A percentile compares a stretch with the other conserved stretches of the same genome.
Conservation (phyloP, 352 stramenopile genomes). For the Elongisporangium prolatum region DNA sequence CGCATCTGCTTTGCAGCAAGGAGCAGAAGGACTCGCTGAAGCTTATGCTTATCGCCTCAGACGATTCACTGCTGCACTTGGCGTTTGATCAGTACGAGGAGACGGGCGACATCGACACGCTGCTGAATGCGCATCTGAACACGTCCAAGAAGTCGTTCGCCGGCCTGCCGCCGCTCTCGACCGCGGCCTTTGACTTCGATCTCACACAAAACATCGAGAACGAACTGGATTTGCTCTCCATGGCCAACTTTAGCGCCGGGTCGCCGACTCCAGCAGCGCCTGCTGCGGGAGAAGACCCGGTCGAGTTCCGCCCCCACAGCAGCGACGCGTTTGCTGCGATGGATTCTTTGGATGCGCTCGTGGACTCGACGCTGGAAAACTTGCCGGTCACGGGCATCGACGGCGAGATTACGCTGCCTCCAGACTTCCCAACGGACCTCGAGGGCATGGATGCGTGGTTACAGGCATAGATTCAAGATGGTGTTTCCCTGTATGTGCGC, state of each 20-base stretch:
- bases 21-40: constrained; percentile 82
- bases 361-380: constrained; percentile 44
- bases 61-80: constrained; percentile 63
- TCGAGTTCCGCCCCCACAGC: constrained; percentile 16
- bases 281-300: constrained; percentile 1
- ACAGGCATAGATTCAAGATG: constrained; percentile 46
- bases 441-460: constrained; percentile 80
- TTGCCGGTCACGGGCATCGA: constrained; percentile 72
- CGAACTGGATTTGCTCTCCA: constrained; percentile 71
- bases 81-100: constrained; percentile 80
- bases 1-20: constrained; percentile 22
- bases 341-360: constrained; percentile 48
- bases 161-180: constrained; percentile 52
- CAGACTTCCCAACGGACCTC: constrained; percentile 59
- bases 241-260: constrained; percentile 44
- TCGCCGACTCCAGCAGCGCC: background rate
- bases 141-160: constrained; percentile 53
- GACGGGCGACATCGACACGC: constrained; percentile 65
- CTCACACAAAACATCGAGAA: constrained; percentile 80
- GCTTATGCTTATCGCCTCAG: constrained; percentile 71
- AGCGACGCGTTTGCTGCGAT: constrained; percentile 22
- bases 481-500: constrained; percentile 4
- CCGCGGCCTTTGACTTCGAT: constrained; percentile 64
- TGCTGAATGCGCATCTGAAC: constrained; percentile 62
- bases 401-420: constrained; percentile 32